phyloP scores from a whole-genome alignment of 148 eudicot genomes.

The Arbutus unedo region DNA sequence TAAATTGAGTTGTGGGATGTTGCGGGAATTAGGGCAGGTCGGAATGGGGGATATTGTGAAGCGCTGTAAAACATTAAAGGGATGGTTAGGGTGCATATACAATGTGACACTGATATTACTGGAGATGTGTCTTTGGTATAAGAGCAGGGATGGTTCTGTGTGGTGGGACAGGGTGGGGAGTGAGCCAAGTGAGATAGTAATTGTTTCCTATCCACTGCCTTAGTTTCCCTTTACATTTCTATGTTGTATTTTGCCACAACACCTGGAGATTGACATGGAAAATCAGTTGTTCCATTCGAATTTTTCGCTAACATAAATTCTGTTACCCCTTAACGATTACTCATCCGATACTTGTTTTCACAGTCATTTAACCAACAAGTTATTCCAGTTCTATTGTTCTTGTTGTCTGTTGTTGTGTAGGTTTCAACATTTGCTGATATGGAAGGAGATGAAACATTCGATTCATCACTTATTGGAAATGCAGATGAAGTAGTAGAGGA shows the following conservation, averaged over 20 bases:
- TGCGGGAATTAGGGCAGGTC: not conserved
- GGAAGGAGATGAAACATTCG: conserved; percentile 99
- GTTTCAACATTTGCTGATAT: conserved; percentile 97
- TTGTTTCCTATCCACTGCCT: not conserved
- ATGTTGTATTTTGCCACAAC: not conserved
- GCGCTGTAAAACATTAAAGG: not conserved
- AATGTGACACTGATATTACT: no score
- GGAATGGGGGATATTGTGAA: not conserved
- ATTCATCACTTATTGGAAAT: conserved; percentile 77
- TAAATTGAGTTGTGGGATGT: not conserved
- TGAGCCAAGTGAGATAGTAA: no score
- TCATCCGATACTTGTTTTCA: not conserved
- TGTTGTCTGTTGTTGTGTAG: conserved; percentile 32
- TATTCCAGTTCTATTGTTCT: not conserved
- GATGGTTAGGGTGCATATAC: no score
- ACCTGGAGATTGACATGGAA: not conserved
- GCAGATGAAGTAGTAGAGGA: conserved; percentile 99
- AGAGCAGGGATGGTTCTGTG: no score
- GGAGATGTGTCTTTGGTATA: no score
- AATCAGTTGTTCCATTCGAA: not conserved
- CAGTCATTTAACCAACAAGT: not conserved
- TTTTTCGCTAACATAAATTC: not conserved
- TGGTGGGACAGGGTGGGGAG: no score
- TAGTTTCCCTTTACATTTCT: not conserved
- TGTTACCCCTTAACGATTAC: not conserved